A percentile compares a stretch with the other conserved stretches of the same genome.
These are phyloP conservation scores for Coriolopsis trogii DNA, from an alignment of 1,284 basidiomycete genomes.

Conservation along the genomic window DNA sequence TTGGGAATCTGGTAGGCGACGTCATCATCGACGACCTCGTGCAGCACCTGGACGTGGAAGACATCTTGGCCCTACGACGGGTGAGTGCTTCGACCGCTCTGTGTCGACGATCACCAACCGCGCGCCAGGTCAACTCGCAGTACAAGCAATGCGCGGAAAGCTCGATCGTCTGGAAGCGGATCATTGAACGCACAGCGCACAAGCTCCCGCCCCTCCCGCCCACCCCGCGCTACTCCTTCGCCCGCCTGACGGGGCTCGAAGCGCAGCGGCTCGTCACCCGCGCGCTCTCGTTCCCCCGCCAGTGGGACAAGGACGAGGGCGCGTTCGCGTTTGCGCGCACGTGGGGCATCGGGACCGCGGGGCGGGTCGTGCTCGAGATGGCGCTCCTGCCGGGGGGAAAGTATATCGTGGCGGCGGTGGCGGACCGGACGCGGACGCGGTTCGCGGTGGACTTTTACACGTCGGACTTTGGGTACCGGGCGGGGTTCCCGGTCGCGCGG, in stretches of 20 bases:
- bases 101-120: background rate
- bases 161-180: conserved; percentile 68
- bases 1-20: too few relatives aligned
- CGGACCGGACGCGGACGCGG: conserved; percentile 43
- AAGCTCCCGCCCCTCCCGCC: conserved; percentile 68
- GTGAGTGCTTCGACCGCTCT: background rate
- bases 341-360: conserved; percentile 41
- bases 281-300: conserved; percentile 59
- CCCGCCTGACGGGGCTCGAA: conserved; percentile 52
- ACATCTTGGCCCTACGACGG: background rate
- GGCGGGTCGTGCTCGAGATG: conserved; percentile 57
- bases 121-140: conserved; percentile 5
- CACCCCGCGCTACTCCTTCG: conserved; percentile 49
- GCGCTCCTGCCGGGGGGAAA: conserved; percentile 70
- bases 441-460: conserved; percentile 57
- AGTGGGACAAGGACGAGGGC: conserved; percentile 19
- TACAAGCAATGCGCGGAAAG: conserved; percentile 45
- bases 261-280: conserved; percentile 64
- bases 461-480: conserved; percentile 53
- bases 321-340: conserved; percentile 27
- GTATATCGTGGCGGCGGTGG: conserved; percentile 64
- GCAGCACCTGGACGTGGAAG: background rate
- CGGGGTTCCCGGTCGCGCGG: conserved; percentile 54
- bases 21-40: too few relatives aligned
- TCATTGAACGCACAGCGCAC: conserved; percentile 52